Evolutionary conservation across 2,329 filamentous ascomycete genomes (phyloP), one percentile per base, ranked within the genome.

Genomic region (Penicillium sp.): DNA sequence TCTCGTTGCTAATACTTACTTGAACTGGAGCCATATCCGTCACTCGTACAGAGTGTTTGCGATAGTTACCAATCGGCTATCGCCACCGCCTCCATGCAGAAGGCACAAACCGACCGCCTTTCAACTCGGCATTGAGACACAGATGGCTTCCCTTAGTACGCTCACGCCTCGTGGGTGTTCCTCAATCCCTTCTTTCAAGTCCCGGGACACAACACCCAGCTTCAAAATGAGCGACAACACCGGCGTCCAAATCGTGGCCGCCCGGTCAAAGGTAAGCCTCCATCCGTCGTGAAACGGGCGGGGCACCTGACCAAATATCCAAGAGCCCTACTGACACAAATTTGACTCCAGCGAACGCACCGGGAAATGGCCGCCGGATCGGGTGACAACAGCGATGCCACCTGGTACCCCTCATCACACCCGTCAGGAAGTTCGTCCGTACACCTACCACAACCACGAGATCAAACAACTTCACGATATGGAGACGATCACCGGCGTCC

Each of bases 401-500:
- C 66, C 54, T 69, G 65, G 64, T 54, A 55, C n/a, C 57, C 61
- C 39, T 66, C 63, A 18, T 65, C 70, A 56, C 63, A 32, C 53
- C 67, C 36, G 56, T 66, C 50, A n/a, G 55, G 29, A 18, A 52
- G 51, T 50, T 67, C 54, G 48, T 63, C 58, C 52, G 59, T 57
- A 45, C 70, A 55, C 45, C 57, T 71, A 58, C 69, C 71, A 64
- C 65, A 63, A 41, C 44, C 34, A 61, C 65, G 55, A 71, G 76
- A 57, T 80, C 70, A 7, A 11, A 6, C 38, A 21, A 40, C 38
- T 58, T 66, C 73, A 13, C 79, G 82, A n/a, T 80, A 84, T 70
- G 82, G 82, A 4, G 72, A 77, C 42, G 83, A 85, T 58, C 81
- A 75, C 57, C 74, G 83, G 54, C 74, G 81, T 55, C 83, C 83